Percentiles rank a stretch among this genome's conserved stretches.
phyloP scores from a whole-genome alignment of 2,329 filamentous ascomycete species.

The Leptographium wingfieldii region DNA sequence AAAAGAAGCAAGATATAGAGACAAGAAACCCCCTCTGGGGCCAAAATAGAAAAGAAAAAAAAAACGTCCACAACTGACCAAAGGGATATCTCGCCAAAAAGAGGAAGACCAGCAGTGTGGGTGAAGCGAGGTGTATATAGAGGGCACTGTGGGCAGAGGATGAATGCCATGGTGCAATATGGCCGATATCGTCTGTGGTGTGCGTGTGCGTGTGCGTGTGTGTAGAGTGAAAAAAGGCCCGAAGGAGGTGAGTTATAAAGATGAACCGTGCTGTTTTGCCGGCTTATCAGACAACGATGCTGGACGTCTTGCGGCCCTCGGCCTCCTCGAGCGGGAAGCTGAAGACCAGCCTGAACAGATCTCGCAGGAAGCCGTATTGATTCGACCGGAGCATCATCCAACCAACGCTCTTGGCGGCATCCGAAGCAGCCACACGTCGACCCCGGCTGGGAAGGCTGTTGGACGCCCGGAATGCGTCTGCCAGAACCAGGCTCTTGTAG shows the following conservation, averaged over 20 bases:
- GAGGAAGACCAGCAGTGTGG: neutral
- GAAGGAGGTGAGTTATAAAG: neutral
- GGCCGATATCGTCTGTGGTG: neutral
- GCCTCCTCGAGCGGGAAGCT: conserved; percentile 73
- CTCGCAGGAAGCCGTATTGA: conserved; percentile 67
- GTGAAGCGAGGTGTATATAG: neutral
- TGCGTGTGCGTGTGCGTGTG: neutral
- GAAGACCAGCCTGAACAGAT: conserved; percentile 75
- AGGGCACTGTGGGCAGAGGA: neutral
- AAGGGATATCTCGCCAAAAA: conserved; percentile 6
- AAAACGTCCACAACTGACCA: neutral
- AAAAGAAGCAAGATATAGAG: neutral
- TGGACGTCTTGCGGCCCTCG: conserved; percentile 50
- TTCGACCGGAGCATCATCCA: conserved; percentile 58
- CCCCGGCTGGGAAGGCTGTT: conserved; percentile 42
- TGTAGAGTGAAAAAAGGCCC: neutral
- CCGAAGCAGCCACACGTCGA: conserved; percentile 52
- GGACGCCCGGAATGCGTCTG: conserved; percentile 51
- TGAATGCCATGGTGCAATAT: neutral
- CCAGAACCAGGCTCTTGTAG: conserved; percentile 69
- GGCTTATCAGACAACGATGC: conserved; percentile 37
- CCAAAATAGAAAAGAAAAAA: neutral
- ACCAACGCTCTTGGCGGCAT: conserved; percentile 67
- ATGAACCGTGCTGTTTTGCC: neutral
- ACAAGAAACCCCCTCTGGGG: neutral